Evolutionary conservation across 371 early-diverging fungal species (phyloP).

Genomic region (Rhizomucor miehei): DNA sequence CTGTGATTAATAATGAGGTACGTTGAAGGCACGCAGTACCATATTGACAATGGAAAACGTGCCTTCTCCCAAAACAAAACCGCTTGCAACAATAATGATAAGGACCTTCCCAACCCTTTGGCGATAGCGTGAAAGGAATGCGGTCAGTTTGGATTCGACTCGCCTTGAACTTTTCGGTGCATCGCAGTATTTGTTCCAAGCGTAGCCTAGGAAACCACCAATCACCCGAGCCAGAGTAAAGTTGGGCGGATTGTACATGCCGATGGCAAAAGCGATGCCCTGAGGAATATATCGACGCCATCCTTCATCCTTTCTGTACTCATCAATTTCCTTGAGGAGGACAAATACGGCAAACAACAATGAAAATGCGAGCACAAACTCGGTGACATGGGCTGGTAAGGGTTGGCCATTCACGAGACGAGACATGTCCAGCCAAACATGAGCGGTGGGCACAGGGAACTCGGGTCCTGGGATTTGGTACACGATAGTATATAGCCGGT

Average conservation of each 20-base stretch:
- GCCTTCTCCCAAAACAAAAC: slow-evolving; percentile 85
- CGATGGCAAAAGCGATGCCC: slow-evolving; percentile 83
- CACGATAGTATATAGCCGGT: slow-evolving; percentile 65
- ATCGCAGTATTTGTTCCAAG: slow-evolving; percentile 51
- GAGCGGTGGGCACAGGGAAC: slow-evolving; percentile 77
- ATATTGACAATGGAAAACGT: slow-evolving; percentile 63
- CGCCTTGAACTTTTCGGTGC: too few relatives aligned
- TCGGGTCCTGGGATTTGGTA: slow-evolving; percentile 73
- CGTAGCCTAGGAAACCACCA: slow-evolving; percentile 55
- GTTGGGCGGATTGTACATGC: slow-evolving; percentile 82
- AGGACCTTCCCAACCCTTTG: slow-evolving; percentile 50
- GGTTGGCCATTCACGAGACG: slow-evolving; percentile 77
- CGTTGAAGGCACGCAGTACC: slow-evolving; percentile 39
- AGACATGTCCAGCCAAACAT: slow-evolving; percentile 82
- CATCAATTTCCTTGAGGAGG: slow-evolving; percentile 37
- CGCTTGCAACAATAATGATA: slow-evolving; percentile 72
- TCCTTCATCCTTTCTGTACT: slow-evolving; percentile 6
- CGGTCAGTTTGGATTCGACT: neutral
- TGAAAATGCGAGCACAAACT: slow-evolving; percentile 60
- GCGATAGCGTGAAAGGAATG: slow-evolving; percentile 13
- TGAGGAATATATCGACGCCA: slow-evolving; percentile 59
- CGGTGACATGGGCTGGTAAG: slow-evolving; percentile 60
- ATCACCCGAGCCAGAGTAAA: slow-evolving; percentile 75
- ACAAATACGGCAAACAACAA: slow-evolving; percentile 59
- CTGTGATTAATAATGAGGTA: slow-evolving; percentile 48